Base-by-base conservation (phyloP, 768 basidiomycete genomes). In the Auricularia heimuer region DNA sequence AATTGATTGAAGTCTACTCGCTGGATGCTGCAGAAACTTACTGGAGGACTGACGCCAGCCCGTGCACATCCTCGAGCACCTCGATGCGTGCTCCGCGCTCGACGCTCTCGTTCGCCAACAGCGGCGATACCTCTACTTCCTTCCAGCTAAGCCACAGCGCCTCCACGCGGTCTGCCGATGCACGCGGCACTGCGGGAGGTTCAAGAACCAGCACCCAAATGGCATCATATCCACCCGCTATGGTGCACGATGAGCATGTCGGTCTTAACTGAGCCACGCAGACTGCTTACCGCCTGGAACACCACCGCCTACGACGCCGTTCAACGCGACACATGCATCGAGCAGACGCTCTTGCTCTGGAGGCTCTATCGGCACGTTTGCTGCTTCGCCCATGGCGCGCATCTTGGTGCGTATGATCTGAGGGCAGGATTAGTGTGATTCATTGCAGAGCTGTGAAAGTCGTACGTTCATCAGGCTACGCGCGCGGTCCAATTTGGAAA, bases 171-270 rank as follows among this genome's bases (percentile, higher is more conserved):
- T 80, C 73, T 33, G 84, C 72, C 2, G 90, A 85, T 36, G 71
- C 68, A 62, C 21, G 16, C 44, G 85, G 82, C 60, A 89, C 87
- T 10, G 11, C 29, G 29, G 14, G 16, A 2, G 70, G 62, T 16
- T 77, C 74, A 70, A 89, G 82, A 18, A 94, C 84, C 16, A 99
- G 83, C 4, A 99, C 78, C 93, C 94, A 98, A 65, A 98, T 84
- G 6, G 97, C 97, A 72, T 99, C 97, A 74, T 91, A 98, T 1
- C 97, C 97, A 10, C 97, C 97, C 63, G 97, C 97, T 98, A 62
- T 54, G 54, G 35, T 51, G 14, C 21, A 8, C 4, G 8, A n/a
- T 12, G 11, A 33, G 36, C 45, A 39, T 33, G 33, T 21, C 4
- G 39, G 37, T n/a, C 35, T 24, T 36, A 18, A 42, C 24, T 29